phyloP scores from a whole-genome alignment of 352 stramenopile genomes.

The Globisporangium echinulatum region DNA sequence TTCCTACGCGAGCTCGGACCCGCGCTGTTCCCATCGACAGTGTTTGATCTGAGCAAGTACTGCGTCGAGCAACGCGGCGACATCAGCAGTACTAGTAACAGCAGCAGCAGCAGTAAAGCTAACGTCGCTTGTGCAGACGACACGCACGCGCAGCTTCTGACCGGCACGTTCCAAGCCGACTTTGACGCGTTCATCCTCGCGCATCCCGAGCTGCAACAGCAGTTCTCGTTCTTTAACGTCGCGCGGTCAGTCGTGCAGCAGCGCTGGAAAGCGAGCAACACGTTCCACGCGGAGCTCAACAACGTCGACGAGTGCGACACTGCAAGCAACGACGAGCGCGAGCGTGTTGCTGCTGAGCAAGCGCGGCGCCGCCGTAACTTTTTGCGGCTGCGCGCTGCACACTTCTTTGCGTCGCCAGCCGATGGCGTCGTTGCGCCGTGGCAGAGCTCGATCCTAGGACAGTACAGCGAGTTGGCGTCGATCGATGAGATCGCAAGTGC shows the following conservation, averaged over 20 bases:
- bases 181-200: slow-evolving; percentile 14
- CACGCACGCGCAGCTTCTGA: slow-evolving; percentile 6
- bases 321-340: slow-evolving; percentile 4
- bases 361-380: slow-evolving; percentile 26
- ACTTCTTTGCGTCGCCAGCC: slow-evolving; percentile 39
- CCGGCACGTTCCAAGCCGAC: slow-evolving; percentile 29
- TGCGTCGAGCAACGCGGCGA: too few relatives aligned
- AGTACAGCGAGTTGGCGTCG: slow-evolving; percentile 27
- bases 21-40: slow-evolving; percentile 7
- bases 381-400: slow-evolving; percentile 22
- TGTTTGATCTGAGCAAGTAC: slow-evolving; percentile 34
- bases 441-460: slow-evolving; percentile 25
- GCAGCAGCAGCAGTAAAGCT: too few relatives aligned
- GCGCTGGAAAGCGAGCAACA: slow-evolving; percentile 16
- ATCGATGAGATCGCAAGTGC: slow-evolving; percentile 20
- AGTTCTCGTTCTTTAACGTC: slow-evolving; percentile 23
- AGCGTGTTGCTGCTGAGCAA: slow-evolving; percentile 1
- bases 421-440: slow-evolving; percentile 30
- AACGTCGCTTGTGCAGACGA: slow-evolving; percentile 10
- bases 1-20: slow-evolving; percentile 19
- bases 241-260: slow-evolving; percentile 15
- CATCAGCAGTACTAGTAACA: too few relatives aligned
- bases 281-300: slow-evolving; percentile 20
- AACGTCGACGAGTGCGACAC: slow-evolving; percentile 21
- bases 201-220: slow-evolving; percentile 13